Evolutionary conservation across 2,329 filamentous ascomycete species (phyloP), one percentile per base, ranked within the genome.

Genomic region (Drechslera avenae): DNA sequence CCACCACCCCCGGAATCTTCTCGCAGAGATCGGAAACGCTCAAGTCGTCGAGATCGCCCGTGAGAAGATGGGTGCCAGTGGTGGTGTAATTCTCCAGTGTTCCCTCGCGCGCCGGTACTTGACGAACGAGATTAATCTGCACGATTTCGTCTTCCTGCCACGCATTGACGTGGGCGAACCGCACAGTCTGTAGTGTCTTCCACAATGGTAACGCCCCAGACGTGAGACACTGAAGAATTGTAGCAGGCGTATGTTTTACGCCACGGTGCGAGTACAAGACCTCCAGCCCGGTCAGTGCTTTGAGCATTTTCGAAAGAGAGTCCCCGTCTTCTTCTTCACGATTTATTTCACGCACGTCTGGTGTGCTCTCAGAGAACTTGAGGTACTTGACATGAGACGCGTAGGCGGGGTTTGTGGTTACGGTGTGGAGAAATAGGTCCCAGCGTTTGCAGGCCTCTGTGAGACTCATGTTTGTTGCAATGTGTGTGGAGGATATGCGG

Each of bases 341-440:
- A 5, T 6, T 13, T 23, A 2, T 9, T 14, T 19, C n/a, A 2
- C 4, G 5, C 2, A 6, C 9, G 13, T 46, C 37, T 7, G 7
- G 10, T 10, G n/a, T 39, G 33, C 10, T 10, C 8, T 52, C 44
- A 21, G 16, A 33, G 12, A 48, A 21, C 12, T 42, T 48, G 6
- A 52, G 33, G n/a, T 52, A 52, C 31, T 39, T 52, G 37, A 52
- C 44, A 4, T 23, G 32, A 13, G 49, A 36, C 26, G 49, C 49
- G 33, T 52, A 52, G 5, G 6, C 14, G 4, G 44, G 32, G 18
- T 48, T 52, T n/a, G 46, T 21, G 5, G 17, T 36, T 0, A 44
- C 50, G 28, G 33, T 43, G 17, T 34, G 50, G 5, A 49, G 34
- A 14, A 52, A 52, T 4, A 52, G 23, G 30, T 39, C n/a, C 45